Percentiles rank a stretch among this genome's conserved stretches.
Conservation (phyloP, 176 grass and related monocot genomes). For the Cenchrus americanus region DNA sequence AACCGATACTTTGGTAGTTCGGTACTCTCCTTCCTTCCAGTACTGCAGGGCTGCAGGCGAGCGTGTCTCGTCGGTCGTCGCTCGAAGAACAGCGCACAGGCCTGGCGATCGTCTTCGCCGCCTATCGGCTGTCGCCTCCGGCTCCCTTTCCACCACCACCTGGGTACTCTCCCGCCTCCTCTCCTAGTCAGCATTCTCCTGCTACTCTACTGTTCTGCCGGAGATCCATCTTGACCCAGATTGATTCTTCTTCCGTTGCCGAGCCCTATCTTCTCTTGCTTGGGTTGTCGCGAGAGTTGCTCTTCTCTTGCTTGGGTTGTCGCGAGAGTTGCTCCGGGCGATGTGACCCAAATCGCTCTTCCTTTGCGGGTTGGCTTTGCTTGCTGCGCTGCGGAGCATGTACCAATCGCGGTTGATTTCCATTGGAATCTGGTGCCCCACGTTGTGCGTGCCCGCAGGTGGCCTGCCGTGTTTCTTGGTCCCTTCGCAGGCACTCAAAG, state of each 20-base stretch:
- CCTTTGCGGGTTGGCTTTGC: not conserved
- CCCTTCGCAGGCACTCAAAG: slow-evolving; percentile 46
- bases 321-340: not conserved
- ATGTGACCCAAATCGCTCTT: not conserved
- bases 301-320: not conserved
- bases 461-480: slow-evolving; percentile 33
- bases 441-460: not conserved
- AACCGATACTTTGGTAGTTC: too few species aligned
- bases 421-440: not conserved
- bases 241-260: not conserved
- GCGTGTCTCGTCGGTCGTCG: too few species aligned
- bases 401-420: not conserved
- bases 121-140: not conserved
- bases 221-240: not conserved
- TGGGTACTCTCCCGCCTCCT: not conserved
- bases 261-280: not conserved
- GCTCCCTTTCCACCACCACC: not conserved
- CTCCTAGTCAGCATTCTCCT: not conserved
- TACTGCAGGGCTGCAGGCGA: too few species aligned
- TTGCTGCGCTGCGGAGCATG: not conserved
- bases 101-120: not conserved
- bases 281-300: not conserved
- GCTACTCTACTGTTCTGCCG: not conserved
- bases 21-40: too few species aligned
- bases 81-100: too few species aligned